Conservation (phyloP, 768 basidiomycete species). For the Phlebiopsis flavidoalba region DNA sequence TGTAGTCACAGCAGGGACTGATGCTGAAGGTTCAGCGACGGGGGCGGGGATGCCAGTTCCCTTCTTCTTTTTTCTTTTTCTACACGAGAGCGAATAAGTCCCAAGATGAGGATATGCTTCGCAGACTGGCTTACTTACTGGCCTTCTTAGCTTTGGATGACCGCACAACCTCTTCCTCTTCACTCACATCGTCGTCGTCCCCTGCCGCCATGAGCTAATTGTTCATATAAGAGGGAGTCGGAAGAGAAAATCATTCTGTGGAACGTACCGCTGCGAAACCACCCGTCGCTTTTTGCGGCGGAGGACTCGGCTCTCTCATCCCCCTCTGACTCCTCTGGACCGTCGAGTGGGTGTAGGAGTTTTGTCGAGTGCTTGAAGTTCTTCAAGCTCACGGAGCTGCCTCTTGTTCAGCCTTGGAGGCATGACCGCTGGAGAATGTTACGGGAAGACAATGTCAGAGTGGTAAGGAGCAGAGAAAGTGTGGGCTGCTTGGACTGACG, state of each 20-base stretch:
- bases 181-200: slow-evolving; percentile 5
- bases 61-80: slow-evolving; percentile 28
- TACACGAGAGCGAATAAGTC: not conserved
- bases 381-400: slow-evolving; percentile 82
- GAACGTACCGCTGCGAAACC: slow-evolving; percentile 20
- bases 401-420: slow-evolving; percentile 76
- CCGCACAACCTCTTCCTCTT: not conserved
- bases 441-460: not conserved
- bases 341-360: slow-evolving; percentile 5
- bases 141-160: slow-evolving; percentile 25
- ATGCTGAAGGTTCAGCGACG: slow-evolving; percentile 9
- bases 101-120: not conserved
- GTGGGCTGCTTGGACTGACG: not conserved
- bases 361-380: slow-evolving; percentile 55
- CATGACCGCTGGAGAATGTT: slow-evolving; percentile 35
- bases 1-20: not conserved
- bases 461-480: not conserved
- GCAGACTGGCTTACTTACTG: slow-evolving; percentile 18
- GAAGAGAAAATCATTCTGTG: not conserved
- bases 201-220: not conserved
- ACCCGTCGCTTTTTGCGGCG: slow-evolving; percentile 15
- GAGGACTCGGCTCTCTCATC: slow-evolving; percentile 26
- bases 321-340: not conserved
- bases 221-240: not conserved
- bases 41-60: slow-evolving; percentile 5